Conservation (phyloP, 768 basidiomycete genomes). For the Gymnopilus dilepis region DNA sequence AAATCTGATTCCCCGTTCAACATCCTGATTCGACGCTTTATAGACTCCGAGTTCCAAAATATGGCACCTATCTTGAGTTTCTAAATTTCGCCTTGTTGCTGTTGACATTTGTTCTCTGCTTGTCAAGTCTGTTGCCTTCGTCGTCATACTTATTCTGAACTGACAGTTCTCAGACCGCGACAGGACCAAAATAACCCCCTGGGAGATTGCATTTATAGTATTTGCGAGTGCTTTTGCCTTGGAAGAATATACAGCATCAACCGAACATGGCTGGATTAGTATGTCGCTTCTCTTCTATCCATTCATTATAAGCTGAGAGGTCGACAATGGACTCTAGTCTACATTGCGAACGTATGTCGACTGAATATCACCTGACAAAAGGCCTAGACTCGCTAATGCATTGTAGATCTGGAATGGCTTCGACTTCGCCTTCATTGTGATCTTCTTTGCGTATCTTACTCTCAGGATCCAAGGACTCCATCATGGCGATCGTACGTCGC, state of each 20-base stretch:
- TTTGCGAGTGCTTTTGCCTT: conserved; percentile 80
- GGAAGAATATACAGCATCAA: conserved; percentile 87
- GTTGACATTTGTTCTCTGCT: conserved; percentile 72
- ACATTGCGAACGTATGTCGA: conserved; percentile 74
- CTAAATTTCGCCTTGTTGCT: conserved; percentile 74
- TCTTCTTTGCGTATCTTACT: conserved; percentile 71
- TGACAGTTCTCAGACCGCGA: conserved; percentile 55
- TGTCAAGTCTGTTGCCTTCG: conserved; percentile 60
- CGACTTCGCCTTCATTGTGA: conserved; percentile 73
- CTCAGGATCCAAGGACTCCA: conserved; percentile 70
- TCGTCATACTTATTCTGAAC: not conserved
- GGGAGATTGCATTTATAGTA: conserved; percentile 77
- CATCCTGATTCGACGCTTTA: not conserved
- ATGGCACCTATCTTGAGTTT: conserved; percentile 79
- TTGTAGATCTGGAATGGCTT: conserved; percentile 89
- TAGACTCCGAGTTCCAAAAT: conserved; percentile 83
- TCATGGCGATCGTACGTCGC: conserved; percentile 51
- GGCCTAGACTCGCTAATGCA: not conserved
- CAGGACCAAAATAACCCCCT: conserved; percentile 51
- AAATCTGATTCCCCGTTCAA: too few relatives aligned
- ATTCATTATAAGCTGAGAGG: not conserved
- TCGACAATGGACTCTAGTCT: conserved; percentile 51
- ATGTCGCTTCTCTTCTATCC: conserved; percentile 34
- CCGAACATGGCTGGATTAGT: conserved; percentile 90
- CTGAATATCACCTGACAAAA: too few relatives aligned